phyloP scores from a whole-genome alignment of 2,329 filamentous ascomycete species.

The Onygenales sp. region DNA sequence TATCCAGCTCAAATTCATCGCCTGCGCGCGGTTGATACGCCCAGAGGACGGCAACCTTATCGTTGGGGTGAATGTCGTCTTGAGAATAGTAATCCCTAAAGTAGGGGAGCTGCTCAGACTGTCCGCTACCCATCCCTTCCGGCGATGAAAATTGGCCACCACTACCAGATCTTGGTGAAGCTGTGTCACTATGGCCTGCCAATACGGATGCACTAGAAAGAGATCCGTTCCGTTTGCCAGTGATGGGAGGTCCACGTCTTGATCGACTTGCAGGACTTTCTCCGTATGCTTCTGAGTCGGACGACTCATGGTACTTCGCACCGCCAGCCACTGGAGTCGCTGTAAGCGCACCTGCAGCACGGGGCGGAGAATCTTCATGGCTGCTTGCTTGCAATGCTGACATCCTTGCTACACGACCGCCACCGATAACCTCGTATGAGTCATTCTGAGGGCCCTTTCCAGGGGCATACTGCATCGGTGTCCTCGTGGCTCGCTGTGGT shows the following conservation, averaged over 20 bases:
- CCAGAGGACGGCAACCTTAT: slow-evolving; percentile 87
- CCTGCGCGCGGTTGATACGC: slow-evolving; percentile 89
- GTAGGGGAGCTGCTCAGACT: slow-evolving; percentile 89
- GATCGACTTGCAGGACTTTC: slow-evolving; percentile 62
- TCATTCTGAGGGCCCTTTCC: slow-evolving; percentile 22
- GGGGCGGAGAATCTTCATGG: slow-evolving; percentile 47
- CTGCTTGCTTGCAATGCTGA: slow-evolving; percentile 73
- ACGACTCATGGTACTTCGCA: slow-evolving; percentile 41
- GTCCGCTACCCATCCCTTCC: slow-evolving; percentile 71
- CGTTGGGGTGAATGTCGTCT: slow-evolving; percentile 86
- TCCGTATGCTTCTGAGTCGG: slow-evolving; percentile 58
- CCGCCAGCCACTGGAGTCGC: slow-evolving; percentile 17
- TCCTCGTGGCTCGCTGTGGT: slow-evolving; percentile 43
- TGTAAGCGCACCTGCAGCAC: slow-evolving; percentile 42
- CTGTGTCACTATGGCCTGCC: slow-evolving; percentile 52
- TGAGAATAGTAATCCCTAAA: slow-evolving; percentile 99
- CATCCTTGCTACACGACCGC: slow-evolving; percentile 89
- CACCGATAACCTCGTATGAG: slow-evolving; percentile 68
- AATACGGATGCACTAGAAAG: slow-evolving; percentile 76
- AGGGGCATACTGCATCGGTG: slow-evolving; percentile 35
- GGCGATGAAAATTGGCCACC: slow-evolving; percentile 72
- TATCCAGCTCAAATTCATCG: slow-evolving; percentile 87
- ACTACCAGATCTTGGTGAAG: slow-evolving; percentile 61
- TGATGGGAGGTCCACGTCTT: slow-evolving; percentile 35
- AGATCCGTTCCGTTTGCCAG: slow-evolving; percentile 69